These are phyloP conservation scores for Aspergillus pseudotamarii DNA, from an alignment of 2,329 filamentous ascomycete genomes.

Conservation along the genomic window DNA sequence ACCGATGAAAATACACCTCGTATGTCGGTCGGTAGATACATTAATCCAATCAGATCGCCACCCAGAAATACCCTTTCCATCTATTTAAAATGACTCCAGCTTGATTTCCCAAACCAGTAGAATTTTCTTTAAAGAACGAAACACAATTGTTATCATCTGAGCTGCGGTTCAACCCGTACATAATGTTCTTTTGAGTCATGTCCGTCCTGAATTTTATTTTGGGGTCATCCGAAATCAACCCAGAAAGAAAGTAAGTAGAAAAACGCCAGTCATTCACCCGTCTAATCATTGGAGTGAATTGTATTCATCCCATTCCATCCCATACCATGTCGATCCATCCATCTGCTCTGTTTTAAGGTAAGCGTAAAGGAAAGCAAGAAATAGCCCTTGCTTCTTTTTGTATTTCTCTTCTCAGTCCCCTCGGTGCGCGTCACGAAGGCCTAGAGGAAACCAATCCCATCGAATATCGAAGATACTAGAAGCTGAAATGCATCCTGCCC, in stretches of 20 bases:
- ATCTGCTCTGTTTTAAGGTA: neutral
- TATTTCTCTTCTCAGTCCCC: neutral
- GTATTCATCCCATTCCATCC: conserved; percentile 2
- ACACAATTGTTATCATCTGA: neutral
- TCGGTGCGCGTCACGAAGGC: neutral
- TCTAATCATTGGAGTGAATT: conserved; percentile 15
- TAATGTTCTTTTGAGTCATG: neutral
- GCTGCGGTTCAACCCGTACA: neutral
- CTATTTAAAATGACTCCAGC: neutral
- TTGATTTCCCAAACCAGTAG: neutral
- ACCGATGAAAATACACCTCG: neutral
- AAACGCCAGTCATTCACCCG: conserved; percentile 16
- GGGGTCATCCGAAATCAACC: neutral
- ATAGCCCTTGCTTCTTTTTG: neutral
- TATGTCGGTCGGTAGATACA: neutral
- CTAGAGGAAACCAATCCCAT: neutral
- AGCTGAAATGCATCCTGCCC: neutral
- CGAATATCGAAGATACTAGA: neutral
- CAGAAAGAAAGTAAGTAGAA: neutral
- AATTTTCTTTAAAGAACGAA: neutral
- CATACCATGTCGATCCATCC: neutral
- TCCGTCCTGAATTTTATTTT: neutral
- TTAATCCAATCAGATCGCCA: neutral
- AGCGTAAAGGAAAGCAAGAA: neutral
- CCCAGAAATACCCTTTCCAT: neutral